Conservation (phyloP, 768 basidiomycete species). For the Podaxis pistillaris region DNA sequence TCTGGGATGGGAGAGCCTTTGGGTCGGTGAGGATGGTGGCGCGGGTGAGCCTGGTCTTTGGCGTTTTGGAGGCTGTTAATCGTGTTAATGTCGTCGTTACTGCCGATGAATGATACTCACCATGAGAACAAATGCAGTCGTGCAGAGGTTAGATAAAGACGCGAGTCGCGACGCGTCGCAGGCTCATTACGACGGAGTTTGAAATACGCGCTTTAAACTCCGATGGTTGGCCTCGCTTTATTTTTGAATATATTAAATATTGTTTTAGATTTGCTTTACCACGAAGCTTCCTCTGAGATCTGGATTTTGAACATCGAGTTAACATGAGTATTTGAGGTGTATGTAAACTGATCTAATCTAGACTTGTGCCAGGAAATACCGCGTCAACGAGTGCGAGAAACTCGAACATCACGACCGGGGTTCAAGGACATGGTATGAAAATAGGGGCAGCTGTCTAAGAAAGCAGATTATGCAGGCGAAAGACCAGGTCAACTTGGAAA, state of each 20-base stretch:
- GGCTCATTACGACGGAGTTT: conserved; percentile 38
- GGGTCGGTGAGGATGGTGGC: conserved; percentile 48
- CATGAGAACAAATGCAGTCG: neutral
- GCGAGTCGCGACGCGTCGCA: conserved; percentile 23
- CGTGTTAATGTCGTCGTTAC: neutral
- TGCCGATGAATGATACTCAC: conserved; percentile 16
- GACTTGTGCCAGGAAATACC: too few species aligned
- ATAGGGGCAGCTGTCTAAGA: too few species aligned
- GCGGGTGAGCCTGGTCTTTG: conserved; percentile 55
- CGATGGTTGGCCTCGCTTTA: neutral
- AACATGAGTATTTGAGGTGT: too few species aligned
- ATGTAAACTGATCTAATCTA: too few species aligned
- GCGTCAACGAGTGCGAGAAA: too few species aligned
- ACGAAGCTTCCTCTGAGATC: too few species aligned
- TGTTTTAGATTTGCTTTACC: neutral
- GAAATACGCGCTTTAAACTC: conserved; percentile 32
- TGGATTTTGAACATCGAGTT: too few species aligned
- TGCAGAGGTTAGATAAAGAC: conserved; percentile 1
- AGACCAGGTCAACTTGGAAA: too few species aligned
- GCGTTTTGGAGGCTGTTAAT: conserved; percentile 52
- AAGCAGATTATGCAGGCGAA: too few species aligned
- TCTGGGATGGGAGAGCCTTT: conserved; percentile 42
- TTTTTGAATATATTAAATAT: neutral
- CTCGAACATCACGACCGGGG: too few species aligned
- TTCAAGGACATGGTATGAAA: too few species aligned